phyloP scores from a whole-genome alignment of 352 stramenopile genomes.

The Plasmopara muralis region DNA sequence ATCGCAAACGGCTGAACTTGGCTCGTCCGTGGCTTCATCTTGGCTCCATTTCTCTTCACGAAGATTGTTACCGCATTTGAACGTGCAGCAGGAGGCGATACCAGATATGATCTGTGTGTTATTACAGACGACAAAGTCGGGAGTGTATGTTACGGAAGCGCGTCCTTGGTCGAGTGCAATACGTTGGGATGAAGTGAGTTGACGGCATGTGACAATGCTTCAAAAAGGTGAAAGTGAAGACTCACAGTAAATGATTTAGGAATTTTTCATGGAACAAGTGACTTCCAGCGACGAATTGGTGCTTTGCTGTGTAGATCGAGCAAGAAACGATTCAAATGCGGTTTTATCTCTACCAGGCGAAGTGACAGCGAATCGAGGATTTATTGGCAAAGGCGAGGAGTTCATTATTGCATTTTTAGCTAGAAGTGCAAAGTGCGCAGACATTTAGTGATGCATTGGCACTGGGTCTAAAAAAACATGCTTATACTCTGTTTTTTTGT shows the following conservation, averaged over 20 bases:
- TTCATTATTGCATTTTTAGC: background rate
- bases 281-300: constrained; percentile 52
- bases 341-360: constrained; percentile 43
- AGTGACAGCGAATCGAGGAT: constrained; percentile 38
- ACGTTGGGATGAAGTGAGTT: constrained; percentile 29
- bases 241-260: constrained; percentile 19
- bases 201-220: background rate
- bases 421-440: too few species aligned
- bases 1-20: constrained; percentile 16
- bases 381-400: constrained; percentile 65
- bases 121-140: constrained; percentile 24
- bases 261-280: constrained; percentile 68
- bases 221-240: background rate
- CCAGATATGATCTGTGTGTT: constrained; percentile 47
- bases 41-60: constrained; percentile 43
- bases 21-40: constrained; percentile 22
- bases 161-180: constrained; percentile 31
- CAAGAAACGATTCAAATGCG: constrained; percentile 39
- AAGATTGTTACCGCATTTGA: constrained; percentile 14
- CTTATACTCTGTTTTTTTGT: background rate
- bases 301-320: constrained; percentile 65
- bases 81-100: constrained; percentile 14
- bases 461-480: too few species aligned
- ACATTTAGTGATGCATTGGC: too few species aligned
- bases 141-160: constrained; percentile 39